Evolutionary conservation across 2,329 filamentous ascomycete genomes (phyloP), one percentile per base, ranked within the genome.

Genomic region (Leptodontidium sp.): DNA sequence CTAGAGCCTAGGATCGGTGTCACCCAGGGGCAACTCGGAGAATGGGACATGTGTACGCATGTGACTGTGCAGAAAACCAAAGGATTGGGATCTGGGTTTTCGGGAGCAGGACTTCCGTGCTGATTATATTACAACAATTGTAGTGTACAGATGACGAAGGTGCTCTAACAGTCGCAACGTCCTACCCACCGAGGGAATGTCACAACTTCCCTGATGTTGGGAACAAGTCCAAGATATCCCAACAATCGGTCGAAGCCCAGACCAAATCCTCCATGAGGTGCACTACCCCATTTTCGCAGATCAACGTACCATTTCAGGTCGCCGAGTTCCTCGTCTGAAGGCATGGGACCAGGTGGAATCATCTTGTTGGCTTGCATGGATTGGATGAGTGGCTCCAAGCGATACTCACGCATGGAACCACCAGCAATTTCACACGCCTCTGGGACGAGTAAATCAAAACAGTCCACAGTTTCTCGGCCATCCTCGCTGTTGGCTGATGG

Each of bases 231-330:
- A 64, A 93, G 79, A 80, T 92, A 93, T 66, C 86, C 86, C 72
- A 93, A 73, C 64, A 93, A 82, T 61, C 91, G 84, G 80, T 93
- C 91, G 76, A 92, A 92, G 0, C 91, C 91, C 52, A 93, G 77
- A 2, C 91, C 91, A 78, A 92, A 93, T 0, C 91, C 91, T 43
- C 90, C 91, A 76, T 93, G 90, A 52, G 90, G 90, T 47, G 90
- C 88, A 74, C 87, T 90, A 38, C 90, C 90, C 82, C 90, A 93
- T 66, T 86, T 85, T 72, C 91, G 84, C 65, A 93, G 81, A 75
- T 93, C 91, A 43, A 88, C 80, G 78, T 93, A 93, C 91, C 91
- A 93, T 72, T 88, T 84, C 61, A 93, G 77, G 69, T 81, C 80
- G n/a, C 82, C 82, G 26, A 79, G 70, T 78, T 76, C 83, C 81